A percentile compares a stretch with the other conserved stretches of the same genome.
Evolutionary conservation across 495 filamentous ascomycete species (phyloP).

Genomic region (Podospora pseudoanserina): DNA sequence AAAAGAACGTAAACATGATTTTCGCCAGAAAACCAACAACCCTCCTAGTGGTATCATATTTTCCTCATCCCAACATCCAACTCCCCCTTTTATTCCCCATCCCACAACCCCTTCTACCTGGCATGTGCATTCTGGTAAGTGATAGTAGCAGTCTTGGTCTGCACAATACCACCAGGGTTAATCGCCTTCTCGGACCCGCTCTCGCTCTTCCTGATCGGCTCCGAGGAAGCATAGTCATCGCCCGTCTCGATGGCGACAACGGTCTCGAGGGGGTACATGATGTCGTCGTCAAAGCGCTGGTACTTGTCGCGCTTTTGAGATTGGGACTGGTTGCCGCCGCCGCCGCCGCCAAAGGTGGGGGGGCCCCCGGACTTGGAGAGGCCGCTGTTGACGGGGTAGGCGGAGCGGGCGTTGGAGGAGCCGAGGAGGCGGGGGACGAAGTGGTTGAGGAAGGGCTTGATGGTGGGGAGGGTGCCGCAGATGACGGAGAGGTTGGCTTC

Average conservation of each 20-base stretch:
- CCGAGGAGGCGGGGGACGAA: slow-evolving; percentile 17
- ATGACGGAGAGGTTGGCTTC: slow-evolving; percentile 20
- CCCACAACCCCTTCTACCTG: not conserved
- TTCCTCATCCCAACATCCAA: not conserved
- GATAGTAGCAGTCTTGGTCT: not conserved
- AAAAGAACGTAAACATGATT: too few relatives aligned
- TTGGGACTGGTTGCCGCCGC: not conserved
- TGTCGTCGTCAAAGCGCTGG: slow-evolving; percentile 9
- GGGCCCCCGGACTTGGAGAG: not conserved
- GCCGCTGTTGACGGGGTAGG: slow-evolving; percentile 7
- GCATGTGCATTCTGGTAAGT: not conserved
- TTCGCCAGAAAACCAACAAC: not conserved
- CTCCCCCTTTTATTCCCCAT: not conserved
- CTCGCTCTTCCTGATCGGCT: not conserved
- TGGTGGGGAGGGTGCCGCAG: slow-evolving; percentile 16
- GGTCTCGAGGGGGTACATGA: slow-evolving; percentile 13
- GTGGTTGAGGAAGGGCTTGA: slow-evolving; percentile 18
- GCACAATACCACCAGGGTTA: not conserved
- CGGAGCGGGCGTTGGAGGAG: not conserved
- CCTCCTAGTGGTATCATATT: not conserved
- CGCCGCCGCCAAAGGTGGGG: not conserved
- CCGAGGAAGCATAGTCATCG: not conserved
- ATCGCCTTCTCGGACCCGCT: not conserved
- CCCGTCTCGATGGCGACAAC: not conserved
- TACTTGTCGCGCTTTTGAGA: slow-evolving; percentile 4